Evolutionary conservation across 2,329 filamentous ascomycete genomes (phyloP).

Genomic region (Xylariaceae sp.): DNA sequence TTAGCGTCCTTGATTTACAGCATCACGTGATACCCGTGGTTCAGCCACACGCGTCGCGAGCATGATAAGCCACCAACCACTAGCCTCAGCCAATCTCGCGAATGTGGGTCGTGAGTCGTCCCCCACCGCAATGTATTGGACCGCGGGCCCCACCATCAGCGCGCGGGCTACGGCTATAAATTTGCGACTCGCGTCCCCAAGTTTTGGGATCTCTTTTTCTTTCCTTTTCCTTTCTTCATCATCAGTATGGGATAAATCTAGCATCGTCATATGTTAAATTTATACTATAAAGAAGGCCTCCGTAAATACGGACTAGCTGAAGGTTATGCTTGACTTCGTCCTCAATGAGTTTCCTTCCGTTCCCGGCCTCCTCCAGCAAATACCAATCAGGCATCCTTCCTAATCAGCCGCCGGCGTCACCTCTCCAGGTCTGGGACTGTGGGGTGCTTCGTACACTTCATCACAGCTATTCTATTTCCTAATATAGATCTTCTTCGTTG

Average conservation of each 20-base stretch:
- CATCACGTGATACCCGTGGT: neutral
- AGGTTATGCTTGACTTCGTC: slow-evolving; percentile 28
- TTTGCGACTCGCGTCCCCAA: neutral
- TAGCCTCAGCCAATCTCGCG: neutral
- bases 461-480: slow-evolving; percentile 3
- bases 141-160: slow-evolving; percentile 3
- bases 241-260: slow-evolving; percentile 36
- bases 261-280: slow-evolving; percentile 35
- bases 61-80: slow-evolving; percentile 3
- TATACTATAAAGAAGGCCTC: slow-evolving; percentile 32
- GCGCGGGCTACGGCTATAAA: slow-evolving; percentile 8
- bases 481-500: neutral
- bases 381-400: slow-evolving; percentile 30
- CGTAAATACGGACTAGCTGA: slow-evolving; percentile 35
- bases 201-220: slow-evolving; percentile 16
- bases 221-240: slow-evolving; percentile 30
- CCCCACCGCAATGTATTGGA: slow-evolving; percentile 10
- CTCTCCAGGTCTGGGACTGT: slow-evolving; percentile 35
- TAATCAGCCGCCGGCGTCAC: slow-evolving; percentile 35
- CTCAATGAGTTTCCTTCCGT: slow-evolving; percentile 35
- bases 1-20: neutral
- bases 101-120: slow-evolving; percentile 2
- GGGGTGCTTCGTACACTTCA: slow-evolving; percentile 31
- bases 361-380: slow-evolving; percentile 34
- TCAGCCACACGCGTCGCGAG: neutral